These are phyloP conservation scores for Exophiala phaeomuriformis DNA, from an alignment of 2,329 filamentous ascomycete genomes.

Conservation along the genomic window DNA sequence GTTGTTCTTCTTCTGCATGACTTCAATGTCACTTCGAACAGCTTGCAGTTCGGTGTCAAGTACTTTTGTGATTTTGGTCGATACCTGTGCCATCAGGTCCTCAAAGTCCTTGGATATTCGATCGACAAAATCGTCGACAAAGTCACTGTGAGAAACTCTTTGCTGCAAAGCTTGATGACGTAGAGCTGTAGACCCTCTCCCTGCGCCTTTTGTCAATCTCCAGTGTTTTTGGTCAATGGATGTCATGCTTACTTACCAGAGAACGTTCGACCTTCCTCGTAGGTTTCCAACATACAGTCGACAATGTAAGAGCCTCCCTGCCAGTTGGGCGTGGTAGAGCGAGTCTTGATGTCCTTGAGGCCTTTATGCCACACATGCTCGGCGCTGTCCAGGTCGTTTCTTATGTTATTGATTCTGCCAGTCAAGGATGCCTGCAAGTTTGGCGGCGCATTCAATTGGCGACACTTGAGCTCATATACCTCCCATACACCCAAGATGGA, in stretches of 20 bases:
- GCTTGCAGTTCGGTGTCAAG: neutral
- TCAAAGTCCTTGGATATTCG: neutral
- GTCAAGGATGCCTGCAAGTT: neutral
- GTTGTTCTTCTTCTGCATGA: neutral
- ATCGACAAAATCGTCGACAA: neutral
- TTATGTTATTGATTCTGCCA: neutral
- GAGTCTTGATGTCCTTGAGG: too few species aligned
- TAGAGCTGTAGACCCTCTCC: neutral
- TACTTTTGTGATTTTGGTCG: neutral
- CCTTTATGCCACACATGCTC: too few species aligned
- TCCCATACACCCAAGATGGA: neutral
- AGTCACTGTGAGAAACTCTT: neutral
- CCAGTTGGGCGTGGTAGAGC: too few species aligned
- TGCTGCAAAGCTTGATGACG: neutral
- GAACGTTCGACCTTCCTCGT: neutral
- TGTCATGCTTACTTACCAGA: neutral
- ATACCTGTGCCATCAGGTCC: neutral
- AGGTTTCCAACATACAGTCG: neutral
- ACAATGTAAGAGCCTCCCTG: neutral
- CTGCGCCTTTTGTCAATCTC: neutral
- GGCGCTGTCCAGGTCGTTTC: neutral
- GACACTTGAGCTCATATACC: neutral
- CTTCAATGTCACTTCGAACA: neutral
- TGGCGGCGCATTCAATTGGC: neutral
- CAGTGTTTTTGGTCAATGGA: neutral